Percentiles rank a stretch among this genome's conserved stretches.
These are phyloP conservation scores for Calocera viscosa DNA, from an alignment of 768 basidiomycete species.

Conservation along the genomic window DNA sequence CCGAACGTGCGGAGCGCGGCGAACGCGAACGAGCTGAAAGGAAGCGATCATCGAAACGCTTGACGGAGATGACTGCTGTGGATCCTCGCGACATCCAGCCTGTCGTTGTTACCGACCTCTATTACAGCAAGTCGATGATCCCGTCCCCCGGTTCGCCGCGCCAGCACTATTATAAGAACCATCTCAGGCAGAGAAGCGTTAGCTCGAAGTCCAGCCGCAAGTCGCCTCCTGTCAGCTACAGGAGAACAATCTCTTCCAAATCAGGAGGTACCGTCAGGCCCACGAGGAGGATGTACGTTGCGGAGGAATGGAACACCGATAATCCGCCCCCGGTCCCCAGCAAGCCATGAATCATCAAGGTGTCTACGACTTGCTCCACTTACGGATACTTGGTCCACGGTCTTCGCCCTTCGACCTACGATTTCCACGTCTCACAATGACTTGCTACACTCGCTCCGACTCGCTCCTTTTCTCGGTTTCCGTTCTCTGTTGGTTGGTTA, in stretches of 20 bases:
- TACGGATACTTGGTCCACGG: background rate
- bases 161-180: background rate
- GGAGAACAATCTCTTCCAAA: background rate
- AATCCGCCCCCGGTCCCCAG: background rate
- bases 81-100: slow-evolving; percentile 2
- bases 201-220: slow-evolving; percentile 9
- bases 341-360: background rate
- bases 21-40: slow-evolving; percentile 3
- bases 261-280: background rate
- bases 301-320: slow-evolving; percentile 1
- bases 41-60: background rate
- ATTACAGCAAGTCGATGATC: background rate
- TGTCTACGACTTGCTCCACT: background rate
- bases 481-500: background rate
- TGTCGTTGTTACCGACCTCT: slow-evolving; percentile 1
- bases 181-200: background rate
- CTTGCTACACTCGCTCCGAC: slow-evolving; percentile 21
- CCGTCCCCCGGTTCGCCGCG: background rate
- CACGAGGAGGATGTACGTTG: background rate
- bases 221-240: background rate
- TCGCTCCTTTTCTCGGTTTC: slow-evolving; percentile 26
- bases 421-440: slow-evolving; percentile 6
- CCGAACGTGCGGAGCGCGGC: background rate
- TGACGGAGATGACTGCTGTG: background rate
- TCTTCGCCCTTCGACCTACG: background rate